Evolutionary conservation across 1,284 basidiomycete genomes (phyloP), one percentile per base, ranked within the genome.

Genomic region (Fistulina hepatica): DNA sequence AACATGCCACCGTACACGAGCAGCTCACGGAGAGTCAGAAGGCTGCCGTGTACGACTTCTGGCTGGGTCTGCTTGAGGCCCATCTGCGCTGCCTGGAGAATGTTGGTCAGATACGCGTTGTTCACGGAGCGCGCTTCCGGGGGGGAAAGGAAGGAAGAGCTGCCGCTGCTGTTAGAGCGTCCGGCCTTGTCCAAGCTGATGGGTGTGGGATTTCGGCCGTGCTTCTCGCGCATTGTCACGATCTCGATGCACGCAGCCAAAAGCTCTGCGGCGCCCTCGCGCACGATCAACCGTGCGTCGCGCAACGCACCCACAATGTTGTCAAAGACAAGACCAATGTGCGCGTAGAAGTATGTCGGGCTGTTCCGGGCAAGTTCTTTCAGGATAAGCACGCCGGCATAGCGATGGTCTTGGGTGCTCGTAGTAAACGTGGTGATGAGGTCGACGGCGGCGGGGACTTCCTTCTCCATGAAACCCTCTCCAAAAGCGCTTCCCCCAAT

Each of bases 1-100:
- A 94, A 97, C 72, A 92, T 89, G 48, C 91, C 90, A 23, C 91
- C 93, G 56, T 97, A 89, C 41, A 94, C 71, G 10, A 98, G 63
- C 22, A 99, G 69, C 54, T 95, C 89, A 37, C 91, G 81, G 56
- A 93, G 91, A 9, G 92, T 94, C 38, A 98, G 68, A 24, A 99
- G 56, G 13, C 89, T 93, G 2, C 94, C 95, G 48, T 98, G 91
- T 30, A 97, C 89, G 19, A 89, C 73, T 61, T 86, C 94, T 23
- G 83, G 73, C 52, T 81, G 76, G 3, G 75, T 69, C 56, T 80
- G 81, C 56, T 84, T 84, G 39, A 97, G 63, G 1, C 93, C 94
- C 40, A 71, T 66, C 53, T 91, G 85, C 4, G 92, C 91, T 52
- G 98, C 93, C 46, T 85, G 77, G 40, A 94, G 73, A 16, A 95